phyloP scores from a whole-genome alignment of 306 rosid species.

The Inga oerstediana region DNA sequence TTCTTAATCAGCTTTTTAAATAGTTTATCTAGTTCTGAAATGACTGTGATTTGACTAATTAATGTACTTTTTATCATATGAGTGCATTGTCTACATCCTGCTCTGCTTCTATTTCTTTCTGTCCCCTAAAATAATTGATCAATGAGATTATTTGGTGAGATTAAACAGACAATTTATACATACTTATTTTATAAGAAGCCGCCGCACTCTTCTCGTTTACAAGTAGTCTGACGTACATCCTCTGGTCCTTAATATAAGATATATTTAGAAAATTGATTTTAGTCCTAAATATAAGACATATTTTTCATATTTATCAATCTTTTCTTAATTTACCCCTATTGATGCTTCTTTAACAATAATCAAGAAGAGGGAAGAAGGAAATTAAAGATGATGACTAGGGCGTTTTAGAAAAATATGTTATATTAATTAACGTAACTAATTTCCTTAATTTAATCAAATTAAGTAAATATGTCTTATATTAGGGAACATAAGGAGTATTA shows the following conservation, averaged over 20 bases:
- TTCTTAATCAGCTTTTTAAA: background rate
- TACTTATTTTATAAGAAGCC: background rate
- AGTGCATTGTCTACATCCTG: constrained; percentile 30
- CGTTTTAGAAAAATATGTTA: too few relatives aligned
- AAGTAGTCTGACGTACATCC: background rate
- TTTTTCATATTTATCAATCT: too few relatives aligned
- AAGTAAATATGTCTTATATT: too few relatives aligned
- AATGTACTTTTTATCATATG: constrained; percentile 33
- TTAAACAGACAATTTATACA: background rate
- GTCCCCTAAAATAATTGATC: background rate
- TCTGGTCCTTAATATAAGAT: too few relatives aligned
- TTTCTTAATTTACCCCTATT: too few relatives aligned
- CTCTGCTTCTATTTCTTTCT: background rate
- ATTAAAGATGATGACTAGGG: too few relatives aligned
- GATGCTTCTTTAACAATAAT: too few relatives aligned
- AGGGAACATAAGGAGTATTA: too few relatives aligned
- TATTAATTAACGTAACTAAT: too few relatives aligned
- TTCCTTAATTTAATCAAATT: too few relatives aligned
- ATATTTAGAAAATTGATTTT: rapidly evolving
- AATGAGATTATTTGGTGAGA: constrained; percentile 29
- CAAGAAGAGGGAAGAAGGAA: too few relatives aligned
- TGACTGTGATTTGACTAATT: constrained; percentile 26
- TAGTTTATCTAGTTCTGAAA: constrained; percentile 31
- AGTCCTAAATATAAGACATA: too few relatives aligned
- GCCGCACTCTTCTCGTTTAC: background rate